Evolutionary conservation across 192 early-diverging fungal genomes (phyloP).

Genomic region (Coemansia sp.): DNA sequence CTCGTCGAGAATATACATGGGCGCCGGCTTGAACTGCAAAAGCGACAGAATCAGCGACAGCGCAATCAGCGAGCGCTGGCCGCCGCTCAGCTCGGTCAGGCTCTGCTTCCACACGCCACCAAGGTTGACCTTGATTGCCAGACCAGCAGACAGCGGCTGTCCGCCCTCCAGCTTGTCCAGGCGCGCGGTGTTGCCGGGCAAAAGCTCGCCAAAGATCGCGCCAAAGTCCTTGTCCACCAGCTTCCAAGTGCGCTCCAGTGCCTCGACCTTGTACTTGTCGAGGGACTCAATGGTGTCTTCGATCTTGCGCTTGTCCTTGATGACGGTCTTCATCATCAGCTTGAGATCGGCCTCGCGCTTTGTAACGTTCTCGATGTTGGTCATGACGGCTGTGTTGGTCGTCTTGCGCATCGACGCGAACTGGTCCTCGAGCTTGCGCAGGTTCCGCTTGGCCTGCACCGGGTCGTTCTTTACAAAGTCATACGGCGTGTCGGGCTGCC

Average conservation of each 20-base stretch:
- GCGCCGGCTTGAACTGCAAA: conserved; percentile 97
- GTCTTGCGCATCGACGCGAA: conserved; percentile 78
- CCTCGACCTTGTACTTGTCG: conserved; percentile 89
- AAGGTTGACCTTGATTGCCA: conserved; percentile 93
- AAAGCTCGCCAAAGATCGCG: conserved; percentile 89
- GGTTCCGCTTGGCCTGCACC: conserved; percentile 66
- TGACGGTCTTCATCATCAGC: conserved; percentile 84
- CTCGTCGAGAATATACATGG: conserved; percentile 99
- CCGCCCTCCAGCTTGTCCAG: conserved; percentile 80
- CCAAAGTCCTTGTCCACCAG: conserved; percentile 97
- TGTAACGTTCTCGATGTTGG: conserved; percentile 88
- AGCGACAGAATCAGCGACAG: conserved; percentile 94
- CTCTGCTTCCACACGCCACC: conserved; percentile 98
- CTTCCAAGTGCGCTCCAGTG: conserved; percentile 83
- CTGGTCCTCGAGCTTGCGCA: conserved; percentile 74
- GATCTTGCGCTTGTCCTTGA: conserved; percentile 93
- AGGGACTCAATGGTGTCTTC: conserved; percentile 86
- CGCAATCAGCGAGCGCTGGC: conserved; percentile 95
- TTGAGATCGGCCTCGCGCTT: conserved; percentile 84
- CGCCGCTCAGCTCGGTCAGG: conserved; percentile 94
- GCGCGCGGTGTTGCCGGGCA: conserved; percentile 88
- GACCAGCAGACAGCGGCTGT: conserved; percentile 71
- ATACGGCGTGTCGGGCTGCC: conserved; percentile 73
- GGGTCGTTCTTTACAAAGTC: conserved; percentile 82
- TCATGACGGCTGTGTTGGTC: conserved; percentile 93